Evolutionary conservation across 352 stramenopile species (phyloP), one percentile per base, ranked within the genome.

Genomic region (Poterioochromonas sp.): DNA sequence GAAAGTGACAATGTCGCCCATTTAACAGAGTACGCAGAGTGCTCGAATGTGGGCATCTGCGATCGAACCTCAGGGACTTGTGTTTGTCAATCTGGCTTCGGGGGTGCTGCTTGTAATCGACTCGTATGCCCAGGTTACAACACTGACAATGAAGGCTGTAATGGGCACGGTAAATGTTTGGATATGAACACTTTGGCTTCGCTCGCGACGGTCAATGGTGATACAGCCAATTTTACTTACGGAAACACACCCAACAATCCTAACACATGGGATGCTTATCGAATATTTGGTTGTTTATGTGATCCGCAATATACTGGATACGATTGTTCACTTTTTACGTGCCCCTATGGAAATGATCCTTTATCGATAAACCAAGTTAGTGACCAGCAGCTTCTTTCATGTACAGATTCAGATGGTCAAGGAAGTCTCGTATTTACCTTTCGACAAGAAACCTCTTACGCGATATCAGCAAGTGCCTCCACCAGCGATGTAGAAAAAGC

Each of bases 241-340:
- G 90, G 90, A 54, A 83, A 78, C 0, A 86, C 93, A 47, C 81
- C 84, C 1, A 94, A 95, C 53, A 79, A 87, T 12, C 74, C 86
- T 5, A 71, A 80, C 8, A 94, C 90, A 1, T 96, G 91, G 91
- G 91, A 96, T 76, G 87, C 87, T 29, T 83, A 95, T 77, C 89
- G 90, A 83, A 80, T 90, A 41, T 86, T 88, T 44, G 88, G 90
- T 44, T 95, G 90, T 82, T 88, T 88, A 68, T 96, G 91, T 81
- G 88, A 93, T 80, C 92, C 92, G 26, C 91, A 91, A 22, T 96
- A 92, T 81, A 81, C 81, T 0, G 90, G 91, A 5, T 86, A 93
- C 81, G 90, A 94, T 81, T 96, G 91, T 83, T 81, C 80, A 53
- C 85, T 89, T 73, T 85, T 85, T 89, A 81, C 76, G 73, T 95